Base-by-base conservation (phyloP, 805 yeast species). In the Kuraishia capsulata region DNA sequence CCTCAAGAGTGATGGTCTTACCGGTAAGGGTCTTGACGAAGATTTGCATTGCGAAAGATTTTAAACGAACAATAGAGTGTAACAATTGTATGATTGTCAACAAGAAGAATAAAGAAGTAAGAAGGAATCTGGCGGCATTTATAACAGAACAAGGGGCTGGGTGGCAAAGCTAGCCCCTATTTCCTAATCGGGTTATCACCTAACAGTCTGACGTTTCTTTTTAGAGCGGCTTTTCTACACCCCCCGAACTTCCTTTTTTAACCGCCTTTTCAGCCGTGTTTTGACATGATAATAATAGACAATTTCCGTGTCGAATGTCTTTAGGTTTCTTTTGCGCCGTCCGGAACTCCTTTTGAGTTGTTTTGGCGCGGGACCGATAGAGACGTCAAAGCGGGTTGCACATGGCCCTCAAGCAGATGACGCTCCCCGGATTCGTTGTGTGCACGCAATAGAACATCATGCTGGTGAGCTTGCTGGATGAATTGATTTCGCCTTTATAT, bases 1-100 rank as follows among this genome's bases (percentile, higher is more conserved):
- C 68, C 78, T 51, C 56, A 19, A 81, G 67, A 52, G 95, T 84
- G 62, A 84, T 84, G 49, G 95, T 84, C 78, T 84, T 84, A 61
- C 95, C 95, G 28, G 95, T 84, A 61, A 84, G 64, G 43, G 94
- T 85, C 73, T 85, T 84, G 57, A 85, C 95, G 62, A 85, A 85
- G 61, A 85, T 84, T 65, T 85, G 95, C 94, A 85, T 85, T 55
- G 57, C 65, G n/a, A n/a, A n/a, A n/a, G n/a, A n/a, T n/a, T n/a
- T n/a, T n/a, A n/a, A n/a, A n/a, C n/a, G n/a, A n/a, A n/a, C n/a
- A n/a, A n/a, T n/a, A n/a, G n/a, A 48, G 56, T 66, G 47, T 19
- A 28, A 26, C 14, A 21, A 23, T 18, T 23, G 41, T 13, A 19
- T 33, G 35, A 29, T 28, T 30, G 13, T 13, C n/a, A 30, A 20